Evolutionary conservation across 768 basidiomycete genomes (phyloP).

Genomic region (Lentinula edodes): DNA sequence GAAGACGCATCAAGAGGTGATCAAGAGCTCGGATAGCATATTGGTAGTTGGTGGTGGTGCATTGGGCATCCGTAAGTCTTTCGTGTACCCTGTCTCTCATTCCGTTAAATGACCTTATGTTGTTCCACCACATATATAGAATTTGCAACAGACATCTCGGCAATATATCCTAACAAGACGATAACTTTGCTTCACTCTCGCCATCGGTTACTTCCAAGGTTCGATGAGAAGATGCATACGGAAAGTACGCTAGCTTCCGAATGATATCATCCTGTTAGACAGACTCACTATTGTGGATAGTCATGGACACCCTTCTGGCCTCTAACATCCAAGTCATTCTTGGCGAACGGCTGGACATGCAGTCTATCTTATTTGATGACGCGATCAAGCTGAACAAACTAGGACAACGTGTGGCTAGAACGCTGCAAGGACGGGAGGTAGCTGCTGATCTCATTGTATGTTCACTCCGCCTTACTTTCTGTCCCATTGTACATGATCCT

Average conservation of each 20-base stretch:
- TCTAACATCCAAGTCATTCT: constrained; percentile 44
- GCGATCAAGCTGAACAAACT: constrained; percentile 19
- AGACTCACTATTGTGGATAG: constrained; percentile 13
- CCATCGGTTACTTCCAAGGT: constrained; percentile 44
- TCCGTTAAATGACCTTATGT: not conserved
- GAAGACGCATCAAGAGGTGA: constrained; percentile 38
- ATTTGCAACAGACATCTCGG: constrained; percentile 58
- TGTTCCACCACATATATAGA: constrained; percentile 28
- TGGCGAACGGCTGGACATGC: constrained; percentile 47
- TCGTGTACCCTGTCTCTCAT: not conserved
- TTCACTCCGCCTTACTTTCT: not conserved
- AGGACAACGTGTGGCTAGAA: constrained; percentile 34
- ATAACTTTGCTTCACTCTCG: constrained; percentile 62
- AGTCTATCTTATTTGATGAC: constrained; percentile 10
- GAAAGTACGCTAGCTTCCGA: constrained; percentile 32
- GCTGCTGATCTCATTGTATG: constrained; percentile 48
- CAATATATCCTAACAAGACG: constrained; percentile 42
- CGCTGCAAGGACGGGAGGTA: constrained; percentile 44
- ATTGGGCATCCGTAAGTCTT: constrained; percentile 58
- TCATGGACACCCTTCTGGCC: constrained; percentile 33
- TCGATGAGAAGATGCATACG: constrained; percentile 45
- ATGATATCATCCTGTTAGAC: too few species aligned
- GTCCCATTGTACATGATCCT: not conserved
- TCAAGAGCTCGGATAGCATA: constrained; percentile 43
- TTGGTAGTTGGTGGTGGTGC: constrained; percentile 71